phyloP scores from a whole-genome alignment of 768 basidiomycete genomes.

The Suillus subluteus region DNA sequence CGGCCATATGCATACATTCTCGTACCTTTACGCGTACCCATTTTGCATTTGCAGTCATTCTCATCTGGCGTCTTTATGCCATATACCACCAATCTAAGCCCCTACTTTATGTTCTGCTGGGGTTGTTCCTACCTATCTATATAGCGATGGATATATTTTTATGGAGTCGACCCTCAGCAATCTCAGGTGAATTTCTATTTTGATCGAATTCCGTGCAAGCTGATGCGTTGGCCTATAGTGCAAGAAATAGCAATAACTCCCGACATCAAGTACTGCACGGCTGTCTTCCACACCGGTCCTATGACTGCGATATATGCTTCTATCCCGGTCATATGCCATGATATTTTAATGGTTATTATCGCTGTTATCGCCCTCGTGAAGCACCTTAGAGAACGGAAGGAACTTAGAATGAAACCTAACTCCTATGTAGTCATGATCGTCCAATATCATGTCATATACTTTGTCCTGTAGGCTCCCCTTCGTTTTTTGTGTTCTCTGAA shows the following conservation, averaged over 20 bases:
- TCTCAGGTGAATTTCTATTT: not conserved
- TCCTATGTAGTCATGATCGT: not conserved
- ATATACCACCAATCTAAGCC: not conserved
- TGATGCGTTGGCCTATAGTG: not conserved
- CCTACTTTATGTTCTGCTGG: not conserved
- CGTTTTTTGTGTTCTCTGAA: not conserved
- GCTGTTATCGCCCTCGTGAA: not conserved
- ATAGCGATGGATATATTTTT: not conserved
- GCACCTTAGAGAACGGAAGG: not conserved
- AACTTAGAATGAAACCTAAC: not conserved
- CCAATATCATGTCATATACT: not conserved
- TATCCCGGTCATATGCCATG: not conserved
- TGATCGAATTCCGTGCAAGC: not conserved
- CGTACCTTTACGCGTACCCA: not conserved
- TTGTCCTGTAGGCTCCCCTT: not conserved
- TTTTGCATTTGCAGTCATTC: not conserved
- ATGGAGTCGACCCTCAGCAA: not conserved
- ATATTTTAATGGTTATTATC: not conserved
- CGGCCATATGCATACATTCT: not conserved
- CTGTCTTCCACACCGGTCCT: not conserved
- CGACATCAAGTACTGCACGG: not conserved
- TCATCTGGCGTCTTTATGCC: slow-evolving; percentile 5
- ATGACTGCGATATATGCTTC: not conserved
- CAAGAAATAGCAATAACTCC: not conserved
- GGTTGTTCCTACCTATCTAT: not conserved